Evolutionary conservation across 371 early-diverging fungal species (phyloP), one percentile per base, ranked within the genome.

Genomic region (Mucor plumbeus): DNA sequence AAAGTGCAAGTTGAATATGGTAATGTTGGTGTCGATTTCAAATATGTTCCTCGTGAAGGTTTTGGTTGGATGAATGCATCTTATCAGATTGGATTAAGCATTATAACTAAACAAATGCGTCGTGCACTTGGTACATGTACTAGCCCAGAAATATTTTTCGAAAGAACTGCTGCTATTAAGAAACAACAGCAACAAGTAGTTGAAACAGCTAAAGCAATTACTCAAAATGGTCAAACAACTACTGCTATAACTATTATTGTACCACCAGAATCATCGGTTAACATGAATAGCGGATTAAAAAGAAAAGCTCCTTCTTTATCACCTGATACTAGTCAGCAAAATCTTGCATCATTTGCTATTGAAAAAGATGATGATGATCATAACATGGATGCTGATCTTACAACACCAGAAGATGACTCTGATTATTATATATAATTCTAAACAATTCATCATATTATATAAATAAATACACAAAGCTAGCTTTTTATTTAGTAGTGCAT

Each of bases 11-110:
- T 96, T 5, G 99, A 98, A 80, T 97, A 97, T 70, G 97, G 97
- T 39, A 94, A 94, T 57, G 95, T 97, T 0, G 99, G 99, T 4
- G 85, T 89, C 0, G 97, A 97, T 70, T 97, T 97, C 84, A 92
- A 95, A 78, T 92, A 87, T 73, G 92, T 97, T n/a, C 92, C 95
- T 0, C 85, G 93, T 8, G 97, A 97, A 81, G 99, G 99, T 3
- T 98, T 98, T 80, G 99, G 97, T 13, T 98, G 97, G 99, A 97
- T 97, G 97, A 98, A 97, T 69, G 92, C 97, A 3, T 90, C 90
- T 26, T 93, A 90, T 76, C 91, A 94, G 79, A 88, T 96, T 31
- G 97, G 97, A 4, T 72, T 95, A 56, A 85, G 74, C 8, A 89
- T 92, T 59, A 72, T 97, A 65, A 90, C 88, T 11, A 77, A 82